Evolutionary conservation across 768 basidiomycete genomes (phyloP).

Genomic region (Calocera viscosa): DNA sequence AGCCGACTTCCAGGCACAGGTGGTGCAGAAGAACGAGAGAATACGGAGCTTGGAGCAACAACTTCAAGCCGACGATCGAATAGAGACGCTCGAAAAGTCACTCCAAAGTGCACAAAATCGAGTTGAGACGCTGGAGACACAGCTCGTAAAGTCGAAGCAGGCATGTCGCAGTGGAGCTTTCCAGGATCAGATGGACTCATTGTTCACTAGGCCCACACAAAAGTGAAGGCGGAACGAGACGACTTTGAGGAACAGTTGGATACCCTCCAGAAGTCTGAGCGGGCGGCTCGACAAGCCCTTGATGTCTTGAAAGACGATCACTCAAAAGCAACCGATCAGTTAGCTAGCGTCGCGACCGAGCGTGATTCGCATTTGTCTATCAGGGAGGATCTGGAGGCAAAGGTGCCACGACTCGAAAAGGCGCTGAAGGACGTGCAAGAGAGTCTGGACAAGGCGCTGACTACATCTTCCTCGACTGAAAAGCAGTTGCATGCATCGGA

Average conservation of each 20-base stretch:
- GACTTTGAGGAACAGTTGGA: slow-evolving; percentile 30
- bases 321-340: slow-evolving; percentile 31
- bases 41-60: slow-evolving; percentile 68
- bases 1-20: slow-evolving; percentile 41
- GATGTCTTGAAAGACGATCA: slow-evolving; percentile 36
- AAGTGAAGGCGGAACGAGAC: slow-evolving; percentile 52
- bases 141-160: slow-evolving; percentile 67
- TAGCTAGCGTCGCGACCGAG: slow-evolving; percentile 36
- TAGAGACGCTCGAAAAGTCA: slow-evolving; percentile 57
- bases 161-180: slow-evolving; percentile 28
- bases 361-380: slow-evolving; percentile 36
- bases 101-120: slow-evolving; percentile 69
- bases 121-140: slow-evolving; percentile 72
- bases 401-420: slow-evolving; percentile 36
- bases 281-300: slow-evolving; percentile 18
- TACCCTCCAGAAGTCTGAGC: slow-evolving; percentile 28
- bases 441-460: slow-evolving; percentile 42
- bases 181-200: neutral
- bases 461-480: slow-evolving; percentile 38
- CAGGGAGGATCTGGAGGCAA: slow-evolving; percentile 38
- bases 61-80: slow-evolving; percentile 70
- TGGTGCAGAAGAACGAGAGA: slow-evolving; percentile 43
- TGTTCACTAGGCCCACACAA: slow-evolving; percentile 37
- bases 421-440: slow-evolving; percentile 44
- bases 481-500: slow-evolving; percentile 48